Base-by-base conservation (phyloP, 1,284 basidiomycete species). In the Testicularia cyperi region DNA sequence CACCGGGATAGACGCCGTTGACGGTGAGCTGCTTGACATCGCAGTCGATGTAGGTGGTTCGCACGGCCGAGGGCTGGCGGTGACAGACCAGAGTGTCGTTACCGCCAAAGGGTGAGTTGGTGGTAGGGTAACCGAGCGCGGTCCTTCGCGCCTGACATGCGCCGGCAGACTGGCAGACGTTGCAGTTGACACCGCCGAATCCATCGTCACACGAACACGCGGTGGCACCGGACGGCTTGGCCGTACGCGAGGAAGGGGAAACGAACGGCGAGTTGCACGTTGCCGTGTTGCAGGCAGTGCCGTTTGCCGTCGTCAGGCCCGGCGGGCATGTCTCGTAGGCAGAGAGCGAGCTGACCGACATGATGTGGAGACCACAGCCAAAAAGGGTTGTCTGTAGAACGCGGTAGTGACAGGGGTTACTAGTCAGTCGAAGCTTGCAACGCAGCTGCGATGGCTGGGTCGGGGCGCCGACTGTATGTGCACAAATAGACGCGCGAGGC, bases 161-260 rank as follows among this genome's bases (percentile, higher is more conserved):
- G 31, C 28, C 35, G 13, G 48, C n/a, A 6, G 58, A 40, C 19
- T 48, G 39, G 31, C 68, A 70, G 37, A 70, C 36, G 33, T 70
- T 70, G 53, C 68, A 70, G 41, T 70, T 70, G 48, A 68, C 36
- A 18, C 68, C 65, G 10, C 49, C 46, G 31, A 68, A 68, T 23
- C 65, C 68, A 9, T 38, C 27, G 29, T 65, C 63, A 34, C 68
- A 70, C 18, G 46, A 7, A 42, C 68, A 68, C 15, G 43, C 37
- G 26, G 22, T 28, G 33, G 43, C 51, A 20, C 40, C 41, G 8
- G 43, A 18, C 1, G 68, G 49, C 25, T 66, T 68, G 40, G 36
- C 15, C n/a, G 39, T 22, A 10, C 65, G 65, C 8, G 37, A 36
- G 30, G 38, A 34, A 4, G 65, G 58, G 6, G 46, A 38, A 27